Percentiles rank a stretch among this genome's conserved stretches.
These are phyloP conservation scores for Amesomyces nigricolor DNA, from an alignment of 2,329 filamentous ascomycete genomes.

Conservation along the genomic window DNA sequence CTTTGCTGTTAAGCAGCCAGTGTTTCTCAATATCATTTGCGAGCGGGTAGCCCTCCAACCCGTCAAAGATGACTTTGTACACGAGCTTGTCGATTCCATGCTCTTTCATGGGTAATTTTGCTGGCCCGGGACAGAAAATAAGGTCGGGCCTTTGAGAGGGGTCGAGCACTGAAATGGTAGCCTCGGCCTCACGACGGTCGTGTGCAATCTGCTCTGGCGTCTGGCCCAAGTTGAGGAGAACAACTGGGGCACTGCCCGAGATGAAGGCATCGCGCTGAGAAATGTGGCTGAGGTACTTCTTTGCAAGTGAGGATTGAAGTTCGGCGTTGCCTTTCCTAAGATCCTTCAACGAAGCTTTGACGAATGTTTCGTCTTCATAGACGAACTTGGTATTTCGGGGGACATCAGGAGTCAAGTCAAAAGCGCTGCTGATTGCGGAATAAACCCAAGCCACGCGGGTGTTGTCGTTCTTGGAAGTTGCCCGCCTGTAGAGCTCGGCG, in stretches of 20 bases:
- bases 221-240: slow-evolving; percentile 31
- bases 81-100: slow-evolving; percentile 29
- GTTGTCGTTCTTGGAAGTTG: slow-evolving; percentile 21
- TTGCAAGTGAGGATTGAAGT: slow-evolving; percentile 25
- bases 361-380: slow-evolving; percentile 34
- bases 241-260: slow-evolving; percentile 22
- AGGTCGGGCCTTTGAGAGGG: slow-evolving; percentile 29
- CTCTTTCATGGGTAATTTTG: slow-evolving; percentile 26
- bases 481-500: slow-evolving; percentile 31
- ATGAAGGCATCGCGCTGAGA: slow-evolving; percentile 36
- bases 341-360: slow-evolving; percentile 20
- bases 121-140: slow-evolving; percentile 31
- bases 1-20: slow-evolving; percentile 35
- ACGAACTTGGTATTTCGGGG: slow-evolving; percentile 34
- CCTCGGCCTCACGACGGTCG: slow-evolving; percentile 29
- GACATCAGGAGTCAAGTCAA: slow-evolving; percentile 28
- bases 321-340: slow-evolving; percentile 18
- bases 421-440: slow-evolving; percentile 27
- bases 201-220: slow-evolving; percentile 23
- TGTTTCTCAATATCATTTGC: slow-evolving; percentile 30
- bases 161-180: slow-evolving; percentile 29
- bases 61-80: slow-evolving; percentile 30
- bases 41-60: slow-evolving; percentile 28
- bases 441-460: slow-evolving; percentile 31
- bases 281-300: slow-evolving; percentile 35